A percentile compares a stretch with the other conserved stretches of the same genome.
These are phyloP conservation scores for Fusarium sarcochroum DNA, from an alignment of 2,329 filamentous ascomycete genomes.

Conservation along the genomic window DNA sequence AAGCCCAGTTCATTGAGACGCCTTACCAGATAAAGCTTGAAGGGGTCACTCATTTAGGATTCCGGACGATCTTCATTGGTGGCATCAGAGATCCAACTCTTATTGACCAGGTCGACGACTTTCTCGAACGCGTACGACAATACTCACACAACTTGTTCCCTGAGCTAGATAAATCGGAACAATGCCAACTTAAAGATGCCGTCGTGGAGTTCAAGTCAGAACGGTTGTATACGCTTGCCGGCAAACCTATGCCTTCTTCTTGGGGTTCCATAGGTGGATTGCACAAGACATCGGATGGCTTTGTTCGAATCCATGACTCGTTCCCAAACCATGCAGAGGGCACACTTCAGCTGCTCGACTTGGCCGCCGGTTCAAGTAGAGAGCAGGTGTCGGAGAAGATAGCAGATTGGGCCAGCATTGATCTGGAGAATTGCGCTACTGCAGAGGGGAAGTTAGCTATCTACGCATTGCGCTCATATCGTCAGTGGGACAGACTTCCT, in stretches of 20 bases:
- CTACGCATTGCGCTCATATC: slow-evolving; percentile 63
- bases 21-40: slow-evolving; percentile 65
- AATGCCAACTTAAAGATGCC: slow-evolving; percentile 61
- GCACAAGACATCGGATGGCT: slow-evolving; percentile 64
- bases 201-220: slow-evolving; percentile 68
- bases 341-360: slow-evolving; percentile 59
- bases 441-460: slow-evolving; percentile 58
- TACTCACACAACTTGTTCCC: slow-evolving; percentile 43
- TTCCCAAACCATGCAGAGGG: slow-evolving; percentile 66
- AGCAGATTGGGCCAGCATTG: slow-evolving; percentile 57
- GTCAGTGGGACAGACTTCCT: slow-evolving; percentile 65
- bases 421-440: slow-evolving; percentile 63
- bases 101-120: slow-evolving; percentile 56
- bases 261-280: slow-evolving; percentile 65
- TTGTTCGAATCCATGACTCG: slow-evolving; percentile 68
- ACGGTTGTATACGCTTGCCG: slow-evolving; percentile 61
- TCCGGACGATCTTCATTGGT: slow-evolving; percentile 62
- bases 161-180: slow-evolving; percentile 38
- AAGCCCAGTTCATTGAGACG: slow-evolving; percentile 54
- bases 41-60: slow-evolving; percentile 59
- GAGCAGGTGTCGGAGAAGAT: slow-evolving; percentile 57
- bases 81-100: slow-evolving; percentile 62
- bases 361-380: slow-evolving; percentile 52
- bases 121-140: slow-evolving; percentile 51
- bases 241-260: slow-evolving; percentile 49